These are phyloP conservation scores for Saccharomycopsis fermentans DNA, from an alignment of 805 yeast species.

Conservation along the genomic window DNA sequence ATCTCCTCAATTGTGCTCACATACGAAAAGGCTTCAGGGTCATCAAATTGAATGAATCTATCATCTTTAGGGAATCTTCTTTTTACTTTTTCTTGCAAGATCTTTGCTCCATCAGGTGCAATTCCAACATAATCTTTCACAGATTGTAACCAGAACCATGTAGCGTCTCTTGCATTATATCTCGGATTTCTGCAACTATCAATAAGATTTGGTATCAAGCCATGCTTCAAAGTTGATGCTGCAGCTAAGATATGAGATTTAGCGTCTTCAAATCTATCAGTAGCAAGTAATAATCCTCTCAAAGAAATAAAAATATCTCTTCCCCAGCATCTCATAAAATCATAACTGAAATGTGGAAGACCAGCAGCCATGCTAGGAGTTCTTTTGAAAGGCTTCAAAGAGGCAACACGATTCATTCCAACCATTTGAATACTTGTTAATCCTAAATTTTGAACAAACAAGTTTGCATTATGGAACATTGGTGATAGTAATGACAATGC, in stretches of 20 bases:
- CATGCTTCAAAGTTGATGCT: constrained; percentile 89
- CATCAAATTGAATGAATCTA: constrained; percentile 56
- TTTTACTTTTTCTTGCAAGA: constrained; percentile 61
- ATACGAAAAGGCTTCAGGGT: constrained; percentile 65
- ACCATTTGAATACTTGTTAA: constrained; percentile 82
- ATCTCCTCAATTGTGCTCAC: constrained; percentile 65
- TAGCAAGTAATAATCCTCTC: constrained; percentile 68
- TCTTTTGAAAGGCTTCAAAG: constrained; percentile 52
- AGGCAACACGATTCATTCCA: constrained; percentile 62
- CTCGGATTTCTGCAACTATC: constrained; percentile 93
- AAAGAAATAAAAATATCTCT: constrained; percentile 87
- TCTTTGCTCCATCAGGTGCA: constrained; percentile 59
- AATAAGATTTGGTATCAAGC: constrained; percentile 83
- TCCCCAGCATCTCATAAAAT: constrained; percentile 98
- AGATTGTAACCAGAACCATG: constrained; percentile 87
- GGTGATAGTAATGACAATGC: constrained; percentile 49
- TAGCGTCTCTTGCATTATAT: constrained; percentile 94
- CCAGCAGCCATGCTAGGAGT: constrained; percentile 90
- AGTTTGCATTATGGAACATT: constrained; percentile 48
- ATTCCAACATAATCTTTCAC: constrained; percentile 66
- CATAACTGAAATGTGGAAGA: constrained; percentile 82
- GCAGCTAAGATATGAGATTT: constrained; percentile 72
- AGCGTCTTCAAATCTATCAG: constrained; percentile 75
- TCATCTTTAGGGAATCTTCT: constrained; percentile 90
- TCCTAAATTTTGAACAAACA: constrained; percentile 71